Evolutionary conservation across 2,329 filamentous ascomycete genomes (phyloP).

Genomic region (Stagonosporopsis chrysanthemi): DNA sequence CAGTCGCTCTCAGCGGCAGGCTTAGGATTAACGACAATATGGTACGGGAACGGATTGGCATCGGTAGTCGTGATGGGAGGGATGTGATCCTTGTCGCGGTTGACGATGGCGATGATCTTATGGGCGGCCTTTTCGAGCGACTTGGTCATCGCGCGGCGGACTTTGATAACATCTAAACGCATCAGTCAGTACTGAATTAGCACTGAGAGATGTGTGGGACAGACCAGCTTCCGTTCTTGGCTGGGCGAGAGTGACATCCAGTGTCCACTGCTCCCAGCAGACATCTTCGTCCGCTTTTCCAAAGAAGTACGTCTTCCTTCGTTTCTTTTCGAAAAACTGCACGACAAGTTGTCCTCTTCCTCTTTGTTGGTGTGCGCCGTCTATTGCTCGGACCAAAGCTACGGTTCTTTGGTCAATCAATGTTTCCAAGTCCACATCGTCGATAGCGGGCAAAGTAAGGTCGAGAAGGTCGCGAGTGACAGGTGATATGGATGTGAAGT

Average conservation of each 20-base stretch:
- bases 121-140: constrained; percentile 85
- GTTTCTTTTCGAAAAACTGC: constrained; percentile 93
- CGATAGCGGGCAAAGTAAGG: constrained; percentile 85
- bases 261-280: constrained; percentile 95
- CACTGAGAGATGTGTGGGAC: constrained; percentile 33
- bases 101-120: constrained; percentile 88
- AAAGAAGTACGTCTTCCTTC: constrained; percentile 77
- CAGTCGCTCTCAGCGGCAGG: constrained; percentile 67
- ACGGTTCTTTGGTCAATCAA: constrained; percentile 89
- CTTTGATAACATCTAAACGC: constrained; percentile 81
- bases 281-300: constrained; percentile 86
- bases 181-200: constrained; percentile 5
- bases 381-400: constrained; percentile 77
- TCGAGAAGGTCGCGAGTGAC: constrained; percentile 88
- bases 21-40: constrained; percentile 87
- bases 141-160: constrained; percentile 88
- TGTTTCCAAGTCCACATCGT: constrained; percentile 89
- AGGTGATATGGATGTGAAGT: constrained; percentile 87
- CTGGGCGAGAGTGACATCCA: constrained; percentile 92
- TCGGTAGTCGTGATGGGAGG: constrained; percentile 94
- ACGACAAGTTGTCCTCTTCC: constrained; percentile 82
- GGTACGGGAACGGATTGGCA: constrained; percentile 92
- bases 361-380: constrained; percentile 64
- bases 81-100: constrained; percentile 92
- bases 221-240: constrained; percentile 86